Base-by-base conservation (phyloP, 495 filamentous ascomycete genomes). In the Aspergillus sclerotioniger region DNA sequence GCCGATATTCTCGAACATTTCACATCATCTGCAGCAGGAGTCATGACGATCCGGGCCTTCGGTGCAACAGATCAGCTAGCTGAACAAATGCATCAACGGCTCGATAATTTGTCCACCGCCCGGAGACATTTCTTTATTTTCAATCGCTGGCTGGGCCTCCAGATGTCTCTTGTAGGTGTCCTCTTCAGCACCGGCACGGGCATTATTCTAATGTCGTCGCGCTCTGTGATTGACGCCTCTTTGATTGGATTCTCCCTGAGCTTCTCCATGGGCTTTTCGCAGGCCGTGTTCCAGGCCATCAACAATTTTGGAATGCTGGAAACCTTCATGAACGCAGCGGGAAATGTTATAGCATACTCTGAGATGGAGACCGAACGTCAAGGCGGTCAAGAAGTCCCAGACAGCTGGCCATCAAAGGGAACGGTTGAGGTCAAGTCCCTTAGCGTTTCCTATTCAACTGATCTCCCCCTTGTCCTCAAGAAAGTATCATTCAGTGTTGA, bases 271-370 rank as follows among this genome's bases (percentile, higher is more conserved):
- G 48, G 47, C 2, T 79, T 78, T 58, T 68, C 75, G 8, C 50
- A 74, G n/a, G 64, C 71, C 21, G 76, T 76, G 55, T 75, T 71
- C 44, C 60, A 35, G 1, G 47, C 17, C 4, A 50, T 50, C 8
- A 66, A 70, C 3, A 55, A 74, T 25, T 67, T 61, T 0, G 61
- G 54, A 10, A 54, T 71, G 12, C 61, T 80, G 7, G 88, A 90
- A 62, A 70, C 90, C 3, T 80, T 84, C 61, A 89, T 91, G 85
- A 90, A 90, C 56, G 80, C 86, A n/a, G 82, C 85, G 4, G 88
- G 90, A 69, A 72, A 87, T 31, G 84, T 90, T 46, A 74, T 89
- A 6, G 88, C 90, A 67, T 91, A 89, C 62, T 79, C 84, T 3
- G 77, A 84, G 13, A 64, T 90, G 0, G 70, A 78, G 0, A 89